phyloP scores from a whole-genome alignment of 2,329 filamentous ascomycete genomes.

The Diplodia scrobiculata region DNA sequence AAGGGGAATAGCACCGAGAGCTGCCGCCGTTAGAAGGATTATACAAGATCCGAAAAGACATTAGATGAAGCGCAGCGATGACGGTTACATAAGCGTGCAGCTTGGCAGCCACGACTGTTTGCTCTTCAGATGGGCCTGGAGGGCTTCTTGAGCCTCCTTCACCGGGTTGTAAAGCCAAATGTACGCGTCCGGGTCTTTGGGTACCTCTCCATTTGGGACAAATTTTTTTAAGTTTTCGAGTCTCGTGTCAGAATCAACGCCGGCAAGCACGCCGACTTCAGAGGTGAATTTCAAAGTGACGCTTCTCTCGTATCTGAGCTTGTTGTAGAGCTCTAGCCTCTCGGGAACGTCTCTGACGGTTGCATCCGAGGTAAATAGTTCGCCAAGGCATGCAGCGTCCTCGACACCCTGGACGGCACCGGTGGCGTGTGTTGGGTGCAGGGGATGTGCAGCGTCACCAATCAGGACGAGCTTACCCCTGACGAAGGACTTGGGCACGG shows the following conservation, averaged over 20 bases:
- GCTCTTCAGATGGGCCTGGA: neutral
- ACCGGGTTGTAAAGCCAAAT: conserved; percentile 28
- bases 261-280: conserved; percentile 13
- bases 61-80: neutral
- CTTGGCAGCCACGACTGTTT: conserved; percentile 2
- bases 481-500: conserved; percentile 1
- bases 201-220: conserved; percentile 23
- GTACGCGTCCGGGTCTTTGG: conserved; percentile 23
- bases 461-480: conserved; percentile 28
- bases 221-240: conserved; percentile 22
- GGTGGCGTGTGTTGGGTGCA: conserved; percentile 28
- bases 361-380: conserved; percentile 28
- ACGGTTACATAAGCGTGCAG: conserved; percentile 7
- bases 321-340: conserved; percentile 30
- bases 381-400: conserved; percentile 31
- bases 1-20: neutral
- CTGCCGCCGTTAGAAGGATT: neutral
- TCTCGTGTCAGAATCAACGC: conserved; percentile 3
- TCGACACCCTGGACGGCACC: conserved; percentile 32
- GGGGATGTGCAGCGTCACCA: conserved; percentile 31
- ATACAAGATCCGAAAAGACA: neutral
- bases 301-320: conserved; percentile 29
- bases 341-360: conserved; percentile 14
- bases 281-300: conserved; percentile 29
- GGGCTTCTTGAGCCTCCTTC: conserved; percentile 19